Evolutionary conservation across 2,329 filamentous ascomycete species (phyloP), one percentile per base, ranked within the genome.

Genomic region (Chalaropsis ovoidea): DNA sequence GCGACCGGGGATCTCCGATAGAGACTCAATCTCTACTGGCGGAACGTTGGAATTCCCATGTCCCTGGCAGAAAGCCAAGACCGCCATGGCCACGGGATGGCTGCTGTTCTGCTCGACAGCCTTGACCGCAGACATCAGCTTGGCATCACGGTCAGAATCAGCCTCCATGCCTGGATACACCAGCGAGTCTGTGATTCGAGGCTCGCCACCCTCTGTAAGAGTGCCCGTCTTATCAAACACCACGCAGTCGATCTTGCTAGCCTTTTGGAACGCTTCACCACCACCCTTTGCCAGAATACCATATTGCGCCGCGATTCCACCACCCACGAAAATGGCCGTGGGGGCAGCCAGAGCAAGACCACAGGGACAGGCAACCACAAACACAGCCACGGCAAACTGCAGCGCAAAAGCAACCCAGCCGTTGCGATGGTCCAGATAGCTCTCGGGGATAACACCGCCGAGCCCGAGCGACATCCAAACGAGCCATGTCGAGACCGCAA

Each of bases 181-280:
- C 49, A 74, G 71, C 11, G 76, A 77, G 69, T 85, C 81, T 0
- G 84, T 88, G 24, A 93, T 85, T 35, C 79, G 82, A 0, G 89
- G 88, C 69, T 89, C 85, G 6, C 87, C 88, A 3, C 88, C 78
- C 70, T 87, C 78, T 0, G 90, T 94, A 67, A 95, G 77, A 0
- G 90, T 95, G 1, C 90, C 90, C 0, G 90, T 95, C 79, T 95
- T 94, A 79, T 95, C 90, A 72, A 95, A 94, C 0, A 94, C 87
- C 47, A 94, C 85, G 63, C 86, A 87, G 73, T 90, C 85, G 56
- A 92, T 80, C 11, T 82, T 83, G 72, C 88, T 91, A 3, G 89
- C 89, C 76, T 90, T 90, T 73, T 93, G 88, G 72, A 94, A 93
- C 0, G 89, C 90, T 72, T 92, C 88, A 42, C 90, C 90, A 24